A percentile compares a stretch with the other conserved stretches of the same genome.
phyloP scores from a whole-genome alignment of 805 yeast species.

The Cyberlindnera veronae region DNA sequence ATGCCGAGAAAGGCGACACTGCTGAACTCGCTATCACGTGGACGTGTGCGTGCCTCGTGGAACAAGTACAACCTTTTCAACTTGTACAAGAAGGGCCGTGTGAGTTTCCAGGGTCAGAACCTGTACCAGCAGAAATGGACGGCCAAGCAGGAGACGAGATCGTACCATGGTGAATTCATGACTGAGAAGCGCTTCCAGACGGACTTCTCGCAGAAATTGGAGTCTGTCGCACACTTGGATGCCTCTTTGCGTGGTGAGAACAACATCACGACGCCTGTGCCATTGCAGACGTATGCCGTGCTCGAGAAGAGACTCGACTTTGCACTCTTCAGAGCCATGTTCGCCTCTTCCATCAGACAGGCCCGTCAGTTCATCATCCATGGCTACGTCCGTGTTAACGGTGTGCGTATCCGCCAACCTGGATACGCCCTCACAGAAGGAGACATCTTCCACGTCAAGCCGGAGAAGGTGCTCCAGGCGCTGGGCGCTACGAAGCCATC shows the following conservation, averaged over 20 bases:
- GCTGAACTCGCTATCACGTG: slow-evolving; percentile 57
- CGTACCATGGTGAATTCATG: slow-evolving; percentile 92
- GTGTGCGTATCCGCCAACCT: slow-evolving; percentile 73
- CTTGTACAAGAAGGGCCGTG: slow-evolving; percentile 65
- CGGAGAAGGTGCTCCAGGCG: slow-evolving; percentile 81
- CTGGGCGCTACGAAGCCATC: slow-evolving; percentile 84
- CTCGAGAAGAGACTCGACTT: slow-evolving; percentile 86
- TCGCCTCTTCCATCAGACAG: slow-evolving; percentile 90
- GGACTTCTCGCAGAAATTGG: slow-evolving; percentile 61
- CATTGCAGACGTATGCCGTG: slow-evolving; percentile 83
- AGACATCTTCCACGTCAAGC: slow-evolving; percentile 80
- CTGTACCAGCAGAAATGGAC: slow-evolving; percentile 89
- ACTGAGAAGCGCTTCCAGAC: slow-evolving; percentile 81
- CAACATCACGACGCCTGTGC: slow-evolving; percentile 68
- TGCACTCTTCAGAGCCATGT: slow-evolving; percentile 87
- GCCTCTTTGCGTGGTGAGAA: slow-evolving; percentile 64
- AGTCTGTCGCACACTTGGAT: slow-evolving; percentile 86
- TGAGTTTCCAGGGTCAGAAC: slow-evolving; percentile 56
- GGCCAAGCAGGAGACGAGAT: slow-evolving; percentile 87
- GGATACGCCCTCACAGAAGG: slow-evolving; percentile 77
- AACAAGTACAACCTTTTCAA: slow-evolving; percentile 91
- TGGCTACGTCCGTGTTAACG: slow-evolving; percentile 85
- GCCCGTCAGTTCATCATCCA: slow-evolving; percentile 83
- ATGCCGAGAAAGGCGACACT: slow-evolving; percentile 65
- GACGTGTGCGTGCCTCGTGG: slow-evolving; percentile 83